Conservation (phyloP, 2,329 filamentous ascomycete species). For the Aureobasidium sp. region DNA sequence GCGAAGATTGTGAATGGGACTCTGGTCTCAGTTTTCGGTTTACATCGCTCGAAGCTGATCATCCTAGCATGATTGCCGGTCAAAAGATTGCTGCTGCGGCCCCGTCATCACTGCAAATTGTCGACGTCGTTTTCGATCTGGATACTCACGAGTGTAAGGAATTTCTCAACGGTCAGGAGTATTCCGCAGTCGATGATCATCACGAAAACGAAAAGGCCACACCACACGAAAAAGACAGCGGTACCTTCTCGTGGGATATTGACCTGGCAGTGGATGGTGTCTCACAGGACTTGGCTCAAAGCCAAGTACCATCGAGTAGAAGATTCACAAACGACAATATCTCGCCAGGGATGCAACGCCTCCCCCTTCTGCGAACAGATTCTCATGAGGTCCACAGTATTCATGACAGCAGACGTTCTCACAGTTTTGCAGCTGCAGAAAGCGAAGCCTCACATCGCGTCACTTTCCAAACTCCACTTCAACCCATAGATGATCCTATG, state of each 20-base stretch:
- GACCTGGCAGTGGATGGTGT: not conserved
- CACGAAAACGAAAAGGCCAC: not conserved
- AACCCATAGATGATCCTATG: not conserved
- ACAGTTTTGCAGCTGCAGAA: not conserved
- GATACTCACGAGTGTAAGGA: conserved; percentile 19
- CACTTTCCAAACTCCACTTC: not conserved
- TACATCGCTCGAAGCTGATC: conserved; percentile 25
- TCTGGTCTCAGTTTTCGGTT: conserved; percentile 19
- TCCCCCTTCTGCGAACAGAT: not conserved
- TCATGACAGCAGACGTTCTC: not conserved
- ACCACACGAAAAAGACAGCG: not conserved
- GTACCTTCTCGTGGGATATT: not conserved
- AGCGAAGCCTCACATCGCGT: not conserved
- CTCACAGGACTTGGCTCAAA: not conserved
- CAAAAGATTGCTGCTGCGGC: conserved; percentile 14
- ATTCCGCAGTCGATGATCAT: not conserved
- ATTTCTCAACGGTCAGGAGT: conserved; percentile 1
- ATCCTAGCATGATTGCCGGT: conserved; percentile 27
- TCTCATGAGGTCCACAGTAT: not conserved
- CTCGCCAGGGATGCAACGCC: not conserved
- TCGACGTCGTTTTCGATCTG: conserved; percentile 27
- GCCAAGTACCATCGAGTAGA: not conserved
- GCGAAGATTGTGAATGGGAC: conserved; percentile 27
- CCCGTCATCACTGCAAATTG: conserved; percentile 23
- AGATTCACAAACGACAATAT: not conserved